Conservation (phyloP, 805 yeast genomes). For the Metschnikowia chrysomelidarum region DNA sequence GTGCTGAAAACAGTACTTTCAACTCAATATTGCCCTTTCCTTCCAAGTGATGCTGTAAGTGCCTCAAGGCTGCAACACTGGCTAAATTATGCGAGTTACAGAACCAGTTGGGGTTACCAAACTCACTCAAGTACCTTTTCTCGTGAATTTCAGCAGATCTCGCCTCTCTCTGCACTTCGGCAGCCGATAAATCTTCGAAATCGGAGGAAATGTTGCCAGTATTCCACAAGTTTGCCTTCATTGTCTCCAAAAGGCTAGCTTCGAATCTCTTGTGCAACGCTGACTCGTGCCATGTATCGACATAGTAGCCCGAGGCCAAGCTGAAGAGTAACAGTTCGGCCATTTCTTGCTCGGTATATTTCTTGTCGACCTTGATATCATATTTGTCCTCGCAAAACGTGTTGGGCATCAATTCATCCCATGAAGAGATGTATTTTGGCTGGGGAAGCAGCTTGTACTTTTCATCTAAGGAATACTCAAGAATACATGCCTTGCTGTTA, state of each 20-base stretch:
- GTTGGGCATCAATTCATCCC: slow-evolving; percentile 8
- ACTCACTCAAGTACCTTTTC: no score
- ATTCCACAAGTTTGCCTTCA: slow-evolving; percentile 7
- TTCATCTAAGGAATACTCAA: slow-evolving; percentile 4
- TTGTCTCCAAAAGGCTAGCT: slow-evolving; percentile 1
- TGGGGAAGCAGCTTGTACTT: slow-evolving; percentile 2
- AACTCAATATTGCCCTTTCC: background rate
- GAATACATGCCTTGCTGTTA: background rate
- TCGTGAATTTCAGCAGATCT: no score
- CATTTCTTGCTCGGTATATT: background rate
- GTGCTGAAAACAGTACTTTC: background rate
- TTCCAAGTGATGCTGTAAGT: slow-evolving; percentile 1
- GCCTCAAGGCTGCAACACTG: no score
- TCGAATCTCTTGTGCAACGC: slow-evolving; percentile 6
- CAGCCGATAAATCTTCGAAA: no score
- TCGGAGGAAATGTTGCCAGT: slow-evolving; percentile 6
- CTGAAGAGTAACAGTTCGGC: slow-evolving; percentile 6
- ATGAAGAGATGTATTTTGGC: slow-evolving; percentile 4
- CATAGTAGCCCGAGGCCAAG: slow-evolving; percentile 7
- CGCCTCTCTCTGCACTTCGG: no score
- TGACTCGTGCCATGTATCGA: slow-evolving; percentile 3
- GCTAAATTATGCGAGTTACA: no score
- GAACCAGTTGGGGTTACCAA: no score
- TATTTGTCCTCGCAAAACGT: slow-evolving; percentile 5
- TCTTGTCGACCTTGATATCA: slow-evolving; percentile 6